Base-by-base conservation (phyloP, 2,329 filamentous ascomycete species). In the Furcasterigmium sp. region DNA sequence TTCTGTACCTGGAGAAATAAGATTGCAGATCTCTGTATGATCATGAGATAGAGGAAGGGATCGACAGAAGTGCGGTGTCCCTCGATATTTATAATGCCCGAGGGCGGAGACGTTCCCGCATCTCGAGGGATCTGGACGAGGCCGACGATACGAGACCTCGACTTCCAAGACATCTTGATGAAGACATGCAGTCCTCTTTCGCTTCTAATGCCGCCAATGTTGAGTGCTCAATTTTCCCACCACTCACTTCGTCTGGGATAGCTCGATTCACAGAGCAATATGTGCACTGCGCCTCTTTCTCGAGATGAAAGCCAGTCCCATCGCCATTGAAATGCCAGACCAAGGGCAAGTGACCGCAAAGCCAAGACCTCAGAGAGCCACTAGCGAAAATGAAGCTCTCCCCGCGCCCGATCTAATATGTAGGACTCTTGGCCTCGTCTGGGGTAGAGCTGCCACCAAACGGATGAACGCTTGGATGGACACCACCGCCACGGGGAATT, bases 11-110 rank as follows among this genome's bases (percentile, higher is more conserved):
- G 26, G n/a, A 19, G 20, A 23, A 25, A 25, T 21, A 15, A 20
- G 36, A 28, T 38, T 38, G 36, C 36, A 38, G 21, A 38, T 38
- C 36, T 15, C 15, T 36, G 26, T 40, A 11, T 14, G 28, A n/a
- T 19, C 11, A 6, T 18, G 18, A 14, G 13, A 13, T 40, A 19
- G 38, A 23, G 37, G 26, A 20, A 40, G 29, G 29, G 26, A 32
- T 40, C 26, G 28, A n/a, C 38, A 11, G 20, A 29, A 39, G 2
- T 3, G 15, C n/a, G n/a, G 9, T 10, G 17, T 9, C 3, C n/a
- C 15, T 17, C 17, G 29, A 23, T 29, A 40, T 28, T 40, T 40
- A 19, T 10, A 23, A 18, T 26, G 3, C 18, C 9, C 9, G 13
- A 30, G 17, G 18, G 13, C 15, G 25, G 29, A 19, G 17, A n/a